phyloP scores from a whole-genome alignment of 768 basidiomycete genomes.

The Dentipellis sp. region DNA sequence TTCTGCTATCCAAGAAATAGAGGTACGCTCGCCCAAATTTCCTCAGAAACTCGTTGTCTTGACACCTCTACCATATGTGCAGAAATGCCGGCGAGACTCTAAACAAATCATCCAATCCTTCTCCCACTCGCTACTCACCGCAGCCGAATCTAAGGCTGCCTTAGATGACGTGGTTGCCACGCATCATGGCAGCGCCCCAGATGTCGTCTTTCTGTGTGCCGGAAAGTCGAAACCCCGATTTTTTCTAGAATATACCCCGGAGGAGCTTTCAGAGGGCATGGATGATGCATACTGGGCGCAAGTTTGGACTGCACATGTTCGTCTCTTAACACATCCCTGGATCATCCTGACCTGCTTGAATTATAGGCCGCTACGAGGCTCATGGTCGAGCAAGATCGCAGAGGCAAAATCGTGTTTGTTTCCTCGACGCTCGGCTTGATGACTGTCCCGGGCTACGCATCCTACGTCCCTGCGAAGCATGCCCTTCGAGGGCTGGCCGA shows the following conservation, averaged over 20 bases:
- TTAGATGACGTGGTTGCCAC: slow-evolving; percentile 49
- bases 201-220: slow-evolving; percentile 74
- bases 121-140: slow-evolving; percentile 53
- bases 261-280: slow-evolving; percentile 50
- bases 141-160: slow-evolving; percentile 46
- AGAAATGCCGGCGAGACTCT: slow-evolving; percentile 46
- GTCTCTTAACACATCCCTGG: slow-evolving; percentile 10
- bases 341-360: not conserved
- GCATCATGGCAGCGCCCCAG: slow-evolving; percentile 53
- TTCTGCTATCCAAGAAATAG: slow-evolving; percentile 48
- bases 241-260: slow-evolving; percentile 61
- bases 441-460: slow-evolving; percentile 67
- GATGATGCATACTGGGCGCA: slow-evolving; percentile 47
- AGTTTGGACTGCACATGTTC: slow-evolving; percentile 43
- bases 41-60: not conserved
- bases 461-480: slow-evolving; percentile 79
- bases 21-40: slow-evolving; percentile 36
- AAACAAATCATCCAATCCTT: slow-evolving; percentile 56
- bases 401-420: slow-evolving; percentile 69
- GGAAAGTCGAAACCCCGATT: slow-evolving; percentile 64
- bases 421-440: slow-evolving; percentile 70
- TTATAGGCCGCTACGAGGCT: slow-evolving; percentile 55
- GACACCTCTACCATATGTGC: not conserved
- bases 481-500: slow-evolving; percentile 85
- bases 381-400: slow-evolving; percentile 46